phyloP scores from a whole-genome alignment of 1,284 basidiomycete species.

The Leucoagaricus sp. region DNA sequence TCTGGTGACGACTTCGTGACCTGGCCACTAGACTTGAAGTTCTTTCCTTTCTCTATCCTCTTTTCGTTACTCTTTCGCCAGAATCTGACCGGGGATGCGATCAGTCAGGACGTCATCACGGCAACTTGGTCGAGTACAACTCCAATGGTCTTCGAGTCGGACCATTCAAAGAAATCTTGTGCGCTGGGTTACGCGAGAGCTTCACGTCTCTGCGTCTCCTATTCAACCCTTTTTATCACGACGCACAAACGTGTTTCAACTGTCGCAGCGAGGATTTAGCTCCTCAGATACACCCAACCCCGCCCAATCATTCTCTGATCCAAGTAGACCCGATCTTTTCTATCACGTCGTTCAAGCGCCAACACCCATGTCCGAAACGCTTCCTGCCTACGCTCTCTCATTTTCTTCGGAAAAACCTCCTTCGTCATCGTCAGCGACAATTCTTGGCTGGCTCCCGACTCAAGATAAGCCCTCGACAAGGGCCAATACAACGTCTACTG shows the following conservation, averaged over 20 bases:
- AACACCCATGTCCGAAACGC: conserved; percentile 42
- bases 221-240: not conserved
- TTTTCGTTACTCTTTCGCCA: not conserved
- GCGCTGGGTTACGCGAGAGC: not conserved
- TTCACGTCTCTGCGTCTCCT: not conserved
- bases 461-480: conserved; percentile 26
- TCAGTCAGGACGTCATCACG: not conserved
- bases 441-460: conserved; percentile 75
- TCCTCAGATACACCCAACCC: not conserved
- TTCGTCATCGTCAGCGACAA: conserved; percentile 45
- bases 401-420: conserved; percentile 52
- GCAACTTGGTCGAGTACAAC: not conserved
- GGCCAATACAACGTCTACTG: conserved; percentile 10
- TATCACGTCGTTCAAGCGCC: conserved; percentile 65
- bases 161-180: not conserved
- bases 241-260: not conserved
- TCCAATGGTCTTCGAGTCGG: not conserved
- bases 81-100: not conserved
- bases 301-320: conserved; percentile 41
- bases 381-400: conserved; percentile 63
- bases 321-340: conserved; percentile 62
- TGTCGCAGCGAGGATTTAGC: not conserved
- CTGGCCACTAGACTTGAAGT: too few relatives aligned
- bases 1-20: not conserved
- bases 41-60: not conserved